Evolutionary conservation across 1,139 yeast genomes (phyloP).

Genomic region (Magnusiomyces suaveolens): DNA sequence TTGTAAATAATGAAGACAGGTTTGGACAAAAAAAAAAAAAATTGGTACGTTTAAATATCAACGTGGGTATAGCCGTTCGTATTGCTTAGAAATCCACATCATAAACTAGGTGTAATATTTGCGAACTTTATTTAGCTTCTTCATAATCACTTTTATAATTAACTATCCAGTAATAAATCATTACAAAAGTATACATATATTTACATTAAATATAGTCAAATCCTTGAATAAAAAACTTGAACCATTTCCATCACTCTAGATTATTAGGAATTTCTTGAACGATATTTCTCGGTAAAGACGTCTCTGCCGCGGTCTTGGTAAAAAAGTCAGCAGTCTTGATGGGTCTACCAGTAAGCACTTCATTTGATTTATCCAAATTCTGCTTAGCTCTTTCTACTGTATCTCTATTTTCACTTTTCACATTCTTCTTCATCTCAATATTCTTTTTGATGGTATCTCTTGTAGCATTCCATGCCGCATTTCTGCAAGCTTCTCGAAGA

Average conservation of each 20-base stretch:
- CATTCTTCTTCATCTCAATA: conserved; percentile 16
- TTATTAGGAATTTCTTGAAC: conserved; percentile 15
- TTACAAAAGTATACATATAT: too few species aligned
- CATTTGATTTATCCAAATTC: conserved; percentile 17
- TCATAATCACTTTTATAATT: too few species aligned
- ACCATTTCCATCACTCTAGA: background rate
- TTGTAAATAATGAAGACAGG: too few species aligned
- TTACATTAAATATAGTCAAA: too few species aligned
- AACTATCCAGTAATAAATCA: too few species aligned
- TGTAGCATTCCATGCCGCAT: conserved; percentile 85
- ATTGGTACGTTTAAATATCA: too few species aligned
- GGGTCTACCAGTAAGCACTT: conserved; percentile 33
- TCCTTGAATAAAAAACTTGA: too few species aligned
- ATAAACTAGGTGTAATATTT: too few species aligned
- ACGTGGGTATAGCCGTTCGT: too few species aligned
- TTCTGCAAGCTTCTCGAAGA: conserved; percentile 79
- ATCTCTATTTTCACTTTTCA: background rate
- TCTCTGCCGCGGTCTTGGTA: conserved; percentile 22
- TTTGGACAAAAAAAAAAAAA: too few species aligned
- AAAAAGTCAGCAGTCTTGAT: conserved; percentile 34
- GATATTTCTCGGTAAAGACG: conserved; percentile 21
- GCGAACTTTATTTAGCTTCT: too few species aligned
- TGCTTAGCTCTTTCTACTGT: conserved; percentile 3
- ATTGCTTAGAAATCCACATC: too few species aligned
- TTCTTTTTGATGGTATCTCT: conserved; percentile 57